These are phyloP conservation scores for Suhomyces sp. DNA, from an alignment of 805 yeast genomes.

Conservation along the genomic window DNA sequence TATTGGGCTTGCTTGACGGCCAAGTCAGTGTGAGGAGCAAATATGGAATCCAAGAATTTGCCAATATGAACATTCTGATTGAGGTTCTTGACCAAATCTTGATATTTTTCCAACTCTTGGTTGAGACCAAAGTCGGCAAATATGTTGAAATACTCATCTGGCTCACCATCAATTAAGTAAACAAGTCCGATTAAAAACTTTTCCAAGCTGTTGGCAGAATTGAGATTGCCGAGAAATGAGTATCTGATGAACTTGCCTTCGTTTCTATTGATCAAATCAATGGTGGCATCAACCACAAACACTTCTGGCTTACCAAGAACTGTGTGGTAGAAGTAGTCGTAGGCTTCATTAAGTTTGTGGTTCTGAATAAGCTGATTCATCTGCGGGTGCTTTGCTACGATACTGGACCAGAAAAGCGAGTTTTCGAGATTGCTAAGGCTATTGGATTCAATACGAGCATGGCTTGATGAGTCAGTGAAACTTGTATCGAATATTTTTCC, in stretches of 20 bases:
- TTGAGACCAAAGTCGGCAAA: conserved; percentile 24
- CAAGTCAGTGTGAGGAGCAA: conserved; percentile 11
- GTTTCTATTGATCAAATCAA: conserved; percentile 26
- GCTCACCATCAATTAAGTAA: conserved; percentile 27
- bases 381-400: conserved; percentile 17
- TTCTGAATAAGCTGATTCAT: conserved; percentile 17
- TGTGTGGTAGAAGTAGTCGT: conserved; percentile 21
- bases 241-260: conserved; percentile 42
- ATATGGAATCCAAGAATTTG: conserved; percentile 21
- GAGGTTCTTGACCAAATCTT: neutral
- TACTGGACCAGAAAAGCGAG: conserved; percentile 31
- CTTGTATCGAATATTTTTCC: conserved; percentile 25
- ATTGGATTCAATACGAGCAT: conserved; percentile 12
- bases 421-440: conserved; percentile 17
- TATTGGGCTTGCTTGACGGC: conserved; percentile 21
- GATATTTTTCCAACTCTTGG: conserved; percentile 4
- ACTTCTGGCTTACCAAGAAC: conserved; percentile 20
- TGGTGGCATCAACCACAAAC: conserved; percentile 35
- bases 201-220: conserved; percentile 17
- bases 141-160: conserved; percentile 18
- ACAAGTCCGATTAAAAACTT: conserved; percentile 34
- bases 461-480: conserved; percentile 13
- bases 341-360: conserved; percentile 21
- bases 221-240: conserved; percentile 26
- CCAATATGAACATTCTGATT: conserved; percentile 6